These are phyloP conservation scores for Aspergillus pseudoterreus DNA, from an alignment of 2,329 filamentous ascomycete species.

Conservation along the genomic window DNA sequence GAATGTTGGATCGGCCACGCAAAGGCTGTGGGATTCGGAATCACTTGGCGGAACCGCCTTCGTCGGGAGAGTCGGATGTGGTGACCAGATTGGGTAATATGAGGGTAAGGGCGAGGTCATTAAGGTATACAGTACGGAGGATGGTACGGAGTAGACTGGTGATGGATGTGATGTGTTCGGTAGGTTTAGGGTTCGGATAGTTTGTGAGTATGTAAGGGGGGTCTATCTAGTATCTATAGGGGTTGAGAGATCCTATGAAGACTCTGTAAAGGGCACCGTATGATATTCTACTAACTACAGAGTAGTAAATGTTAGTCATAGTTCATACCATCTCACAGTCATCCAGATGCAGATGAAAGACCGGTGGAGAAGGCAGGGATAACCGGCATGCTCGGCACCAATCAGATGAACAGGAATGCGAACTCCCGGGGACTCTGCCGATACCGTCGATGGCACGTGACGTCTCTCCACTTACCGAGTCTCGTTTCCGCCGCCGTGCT, in stretches of 20 bases:
- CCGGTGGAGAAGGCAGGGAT: neutral
- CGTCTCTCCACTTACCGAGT: conserved; percentile 28
- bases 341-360: neutral
- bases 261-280: no score
- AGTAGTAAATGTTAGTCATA: no score
- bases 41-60: neutral
- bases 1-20: neutral
- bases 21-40: neutral
- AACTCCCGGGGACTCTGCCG: conserved; percentile 24
- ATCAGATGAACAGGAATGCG: conserved; percentile 1
- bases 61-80: neutral
- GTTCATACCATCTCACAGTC: no score
- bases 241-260: no score
- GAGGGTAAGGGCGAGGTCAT: no score
- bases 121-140: no score
- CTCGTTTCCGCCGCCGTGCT: conserved; percentile 17
- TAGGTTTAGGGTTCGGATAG: no score
- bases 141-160: no score
- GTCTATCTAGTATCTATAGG: no score
- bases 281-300: no score
- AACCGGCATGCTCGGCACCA: conserved; percentile 3
- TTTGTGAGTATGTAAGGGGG: no score
- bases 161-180: no score
- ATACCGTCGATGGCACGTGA: conserved; percentile 20
- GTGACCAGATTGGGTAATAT: neutral